phyloP scores from a whole-genome alignment of 202 grass and related monocot genomes.

The Cymbopogon flexuosus region DNA sequence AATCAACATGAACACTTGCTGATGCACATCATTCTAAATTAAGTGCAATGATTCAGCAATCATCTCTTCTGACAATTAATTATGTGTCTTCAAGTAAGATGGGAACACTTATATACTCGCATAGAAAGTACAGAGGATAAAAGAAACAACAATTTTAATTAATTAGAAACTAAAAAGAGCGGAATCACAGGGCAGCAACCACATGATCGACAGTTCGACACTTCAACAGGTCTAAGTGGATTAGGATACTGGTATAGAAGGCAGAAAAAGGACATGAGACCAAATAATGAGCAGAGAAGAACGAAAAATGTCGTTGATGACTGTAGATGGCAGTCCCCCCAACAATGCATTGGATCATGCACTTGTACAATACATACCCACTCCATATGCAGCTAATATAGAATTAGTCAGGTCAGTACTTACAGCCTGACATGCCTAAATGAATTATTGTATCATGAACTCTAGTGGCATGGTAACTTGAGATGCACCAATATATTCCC shows the following conservation, averaged over 20 bases:
- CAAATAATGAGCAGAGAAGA: background rate
- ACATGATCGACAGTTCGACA: too few relatives aligned
- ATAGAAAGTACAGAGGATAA: too few relatives aligned
- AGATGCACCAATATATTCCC: background rate
- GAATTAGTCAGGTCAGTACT: background rate
- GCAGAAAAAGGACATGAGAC: background rate
- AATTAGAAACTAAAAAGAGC: too few relatives aligned
- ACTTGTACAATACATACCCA: background rate
- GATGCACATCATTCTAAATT: slow-evolving; percentile 15
- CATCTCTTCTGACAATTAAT: background rate
- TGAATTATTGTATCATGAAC: background rate
- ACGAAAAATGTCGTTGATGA: background rate
- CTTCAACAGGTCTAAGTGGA: background rate
- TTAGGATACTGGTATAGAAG: background rate
- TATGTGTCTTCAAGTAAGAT: too few relatives aligned
- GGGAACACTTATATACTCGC: too few relatives aligned
- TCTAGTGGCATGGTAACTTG: background rate
- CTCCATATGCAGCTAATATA: slow-evolving; percentile 3
- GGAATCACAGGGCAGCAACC: background rate
- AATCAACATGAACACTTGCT: slow-evolving; percentile 42
- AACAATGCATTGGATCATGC: slow-evolving; percentile 7
- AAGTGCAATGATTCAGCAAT: slow-evolving; percentile 12
- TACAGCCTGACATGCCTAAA: background rate
- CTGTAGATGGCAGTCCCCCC: background rate
- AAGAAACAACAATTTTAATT: too few relatives aligned